phyloP scores from a whole-genome alignment of 768 basidiomycete species.

The Agaricus sinodeliciosus region DNA sequence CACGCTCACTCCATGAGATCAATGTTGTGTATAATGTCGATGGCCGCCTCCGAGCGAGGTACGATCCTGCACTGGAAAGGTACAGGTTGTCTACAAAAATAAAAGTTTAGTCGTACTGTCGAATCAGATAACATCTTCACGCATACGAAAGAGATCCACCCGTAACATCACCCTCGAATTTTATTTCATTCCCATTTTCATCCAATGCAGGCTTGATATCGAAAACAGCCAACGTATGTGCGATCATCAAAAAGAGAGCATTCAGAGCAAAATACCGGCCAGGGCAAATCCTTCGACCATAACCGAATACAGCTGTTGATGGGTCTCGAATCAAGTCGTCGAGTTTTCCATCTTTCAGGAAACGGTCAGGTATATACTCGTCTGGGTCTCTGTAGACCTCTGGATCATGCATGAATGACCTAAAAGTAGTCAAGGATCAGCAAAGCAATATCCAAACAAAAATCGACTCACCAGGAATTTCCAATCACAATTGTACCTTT shows the following conservation, averaged over 20 bases:
- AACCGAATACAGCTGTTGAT: slow-evolving; percentile 2
- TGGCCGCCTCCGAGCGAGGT: slow-evolving; percentile 3
- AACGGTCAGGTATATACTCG: slow-evolving; percentile 8
- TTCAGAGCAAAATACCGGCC: slow-evolving; percentile 37
- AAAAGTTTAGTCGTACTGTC: background rate
- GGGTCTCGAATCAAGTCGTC: slow-evolving; percentile 3
- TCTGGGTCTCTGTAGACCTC: slow-evolving; percentile 4
- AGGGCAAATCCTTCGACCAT: slow-evolving; percentile 27
- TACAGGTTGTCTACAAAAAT: background rate
- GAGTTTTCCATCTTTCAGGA: slow-evolving; percentile 10
- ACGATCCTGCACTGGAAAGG: slow-evolving; percentile 7
- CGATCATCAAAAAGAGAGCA: slow-evolving; percentile 23
- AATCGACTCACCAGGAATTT: slow-evolving; percentile 28
- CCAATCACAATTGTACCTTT: slow-evolving; percentile 32
- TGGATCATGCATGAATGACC: slow-evolving; percentile 11
- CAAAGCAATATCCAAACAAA: background rate
- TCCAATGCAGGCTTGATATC: slow-evolving; percentile 6
- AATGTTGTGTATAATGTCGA: background rate
- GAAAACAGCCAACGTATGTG: slow-evolving; percentile 15
- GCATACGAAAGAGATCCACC: slow-evolving; percentile 6
- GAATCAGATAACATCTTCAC: background rate
- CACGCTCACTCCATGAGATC: background rate
- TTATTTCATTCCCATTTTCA: slow-evolving; percentile 1
- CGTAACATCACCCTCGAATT: slow-evolving; percentile 1
- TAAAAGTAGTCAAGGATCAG: background rate